These are phyloP conservation scores for Oropetium thomaeum DNA, from an alignment of 176 grass and related monocot species.

Conservation along the genomic window DNA sequence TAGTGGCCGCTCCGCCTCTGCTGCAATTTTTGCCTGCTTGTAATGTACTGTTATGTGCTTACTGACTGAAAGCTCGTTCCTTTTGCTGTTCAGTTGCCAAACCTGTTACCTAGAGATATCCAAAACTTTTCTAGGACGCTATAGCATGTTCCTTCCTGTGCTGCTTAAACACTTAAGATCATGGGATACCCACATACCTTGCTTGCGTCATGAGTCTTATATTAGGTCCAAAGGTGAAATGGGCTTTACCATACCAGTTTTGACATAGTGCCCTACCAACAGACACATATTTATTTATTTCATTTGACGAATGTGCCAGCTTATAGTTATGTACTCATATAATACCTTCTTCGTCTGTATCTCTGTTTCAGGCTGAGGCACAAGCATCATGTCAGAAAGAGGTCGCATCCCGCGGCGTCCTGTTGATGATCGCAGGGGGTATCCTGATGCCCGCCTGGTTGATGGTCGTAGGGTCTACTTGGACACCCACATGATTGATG, in stretches of 20 bases:
- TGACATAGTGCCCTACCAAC: background rate
- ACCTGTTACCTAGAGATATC: background rate
- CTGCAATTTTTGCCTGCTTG: background rate
- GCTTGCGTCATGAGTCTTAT: background rate
- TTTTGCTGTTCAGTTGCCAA: background rate
- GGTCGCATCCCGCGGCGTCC: constrained; percentile 40
- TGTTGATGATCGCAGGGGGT: constrained; percentile 29
- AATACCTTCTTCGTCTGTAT: constrained; percentile 6
- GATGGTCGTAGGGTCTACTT: constrained; percentile 18
- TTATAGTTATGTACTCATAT: constrained; percentile 11
- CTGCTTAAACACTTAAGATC: background rate
- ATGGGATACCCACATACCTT: background rate
- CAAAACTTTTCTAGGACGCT: background rate
- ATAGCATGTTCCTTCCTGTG: background rate
- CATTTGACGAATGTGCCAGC: background rate
- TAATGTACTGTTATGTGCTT: background rate
- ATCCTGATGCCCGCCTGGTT: constrained; percentile 1
- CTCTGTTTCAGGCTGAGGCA: constrained; percentile 1
- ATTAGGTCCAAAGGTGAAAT: background rate
- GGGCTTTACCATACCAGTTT: background rate
- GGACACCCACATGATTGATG: constrained; percentile 18
- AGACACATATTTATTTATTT: background rate
- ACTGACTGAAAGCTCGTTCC: background rate
- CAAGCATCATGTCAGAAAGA: constrained; percentile 52
- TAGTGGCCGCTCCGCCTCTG: no score